Evolutionary conservation across 2,329 filamentous ascomycete genomes (phyloP).

Genomic region (Botrytis hyacinthi): DNA sequence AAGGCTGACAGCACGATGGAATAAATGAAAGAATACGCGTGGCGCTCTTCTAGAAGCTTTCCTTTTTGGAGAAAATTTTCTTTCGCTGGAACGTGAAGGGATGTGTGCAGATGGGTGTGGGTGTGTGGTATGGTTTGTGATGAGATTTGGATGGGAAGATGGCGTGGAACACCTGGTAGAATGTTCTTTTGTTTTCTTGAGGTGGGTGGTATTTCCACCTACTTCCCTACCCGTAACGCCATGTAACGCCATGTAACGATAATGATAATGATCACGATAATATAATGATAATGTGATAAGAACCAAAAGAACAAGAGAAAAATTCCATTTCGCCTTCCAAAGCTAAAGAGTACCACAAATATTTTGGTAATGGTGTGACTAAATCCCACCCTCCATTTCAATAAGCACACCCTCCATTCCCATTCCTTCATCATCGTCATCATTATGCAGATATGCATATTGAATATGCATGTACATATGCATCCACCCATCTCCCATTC

Average conservation of each 20-base stretch:
- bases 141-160: neutral
- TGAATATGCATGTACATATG: neutral
- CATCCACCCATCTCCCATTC: neutral
- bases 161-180: neutral
- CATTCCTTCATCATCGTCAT: neutral
- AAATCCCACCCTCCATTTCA: neutral
- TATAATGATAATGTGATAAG: neutral
- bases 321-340: neutral
- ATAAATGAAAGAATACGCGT: neutral
- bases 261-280: neutral
- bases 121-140: neutral
- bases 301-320: neutral
- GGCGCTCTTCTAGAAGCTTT: conserved; percentile 1
- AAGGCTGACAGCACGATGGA: neutral
- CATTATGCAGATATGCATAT: neutral
- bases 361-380: neutral
- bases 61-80: neutral
- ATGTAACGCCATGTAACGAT: neutral
- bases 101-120: neutral
- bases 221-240: neutral
- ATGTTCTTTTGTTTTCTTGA: neutral
- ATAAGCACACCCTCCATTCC: neutral
- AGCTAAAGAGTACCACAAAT: neutral
- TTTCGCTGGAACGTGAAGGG: neutral
- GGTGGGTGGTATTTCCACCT: neutral